phyloP scores from a whole-genome alignment of 1,139 yeast species.

The Saccharomyces hybrid region DNA sequence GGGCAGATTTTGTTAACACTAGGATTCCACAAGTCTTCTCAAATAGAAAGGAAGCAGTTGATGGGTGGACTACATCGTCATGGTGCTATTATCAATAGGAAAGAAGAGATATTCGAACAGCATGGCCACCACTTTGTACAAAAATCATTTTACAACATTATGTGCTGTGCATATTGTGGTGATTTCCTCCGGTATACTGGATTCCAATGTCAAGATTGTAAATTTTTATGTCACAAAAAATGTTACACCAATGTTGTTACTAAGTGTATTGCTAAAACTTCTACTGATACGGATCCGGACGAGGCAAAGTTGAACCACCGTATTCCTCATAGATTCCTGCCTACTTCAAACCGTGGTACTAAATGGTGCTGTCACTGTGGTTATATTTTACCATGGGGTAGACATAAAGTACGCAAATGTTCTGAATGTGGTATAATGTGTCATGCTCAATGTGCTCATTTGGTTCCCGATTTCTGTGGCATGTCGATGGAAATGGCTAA shows the following conservation, averaged over 20 bases:
- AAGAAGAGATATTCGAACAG: constrained; percentile 90
- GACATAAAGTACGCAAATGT: constrained; percentile 90
- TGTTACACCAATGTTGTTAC: constrained; percentile 93
- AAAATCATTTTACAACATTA: constrained; percentile 88
- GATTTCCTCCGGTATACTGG: constrained; percentile 92
- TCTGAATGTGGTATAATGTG: constrained; percentile 93
- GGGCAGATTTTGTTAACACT: constrained; percentile 78
- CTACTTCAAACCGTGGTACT: constrained; percentile 85
- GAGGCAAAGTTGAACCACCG: constrained; percentile 92
- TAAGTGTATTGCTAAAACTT: constrained; percentile 86
- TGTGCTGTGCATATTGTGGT: constrained; percentile 96
- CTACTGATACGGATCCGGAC: constrained; percentile 75
- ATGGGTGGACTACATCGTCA: constrained; percentile 76
- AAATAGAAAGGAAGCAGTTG: constrained; percentile 40
- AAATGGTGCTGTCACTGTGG: constrained; percentile 99
- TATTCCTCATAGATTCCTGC: constrained; percentile 93
- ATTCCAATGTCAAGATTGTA: constrained; percentile 93
- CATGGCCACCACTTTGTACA: constrained; percentile 97
- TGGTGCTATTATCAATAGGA: constrained; percentile 93
- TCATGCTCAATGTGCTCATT: constrained; percentile 84
- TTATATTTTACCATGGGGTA: constrained; percentile 88
- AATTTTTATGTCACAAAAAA: constrained; percentile 86
- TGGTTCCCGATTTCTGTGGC: constrained; percentile 97
- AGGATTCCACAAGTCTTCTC: constrained; percentile 67
- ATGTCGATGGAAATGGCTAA: constrained; percentile 98